These are phyloP conservation scores for Mycocentrospora acerina DNA, from an alignment of 2,329 filamentous ascomycete genomes.

Conservation along the genomic window DNA sequence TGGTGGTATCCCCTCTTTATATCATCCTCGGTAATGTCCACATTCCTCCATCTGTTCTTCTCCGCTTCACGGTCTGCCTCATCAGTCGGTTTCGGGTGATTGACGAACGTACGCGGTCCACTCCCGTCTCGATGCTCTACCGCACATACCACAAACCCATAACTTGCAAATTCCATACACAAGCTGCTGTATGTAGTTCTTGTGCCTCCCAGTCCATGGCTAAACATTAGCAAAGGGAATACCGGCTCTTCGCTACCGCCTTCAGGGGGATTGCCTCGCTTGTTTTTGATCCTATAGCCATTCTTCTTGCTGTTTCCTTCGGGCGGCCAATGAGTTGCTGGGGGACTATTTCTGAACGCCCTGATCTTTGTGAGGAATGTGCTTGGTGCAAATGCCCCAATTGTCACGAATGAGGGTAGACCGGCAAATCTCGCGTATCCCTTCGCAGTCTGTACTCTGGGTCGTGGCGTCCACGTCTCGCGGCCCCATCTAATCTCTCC, in stretches of 20 bases:
- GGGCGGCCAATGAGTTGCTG: slow-evolving; percentile 59
- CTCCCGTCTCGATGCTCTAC: slow-evolving; percentile 67
- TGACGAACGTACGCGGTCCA: slow-evolving; percentile 62
- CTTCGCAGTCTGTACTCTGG: slow-evolving; percentile 56
- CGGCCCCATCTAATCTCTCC: slow-evolving; percentile 52
- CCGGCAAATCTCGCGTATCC: slow-evolving; percentile 65
- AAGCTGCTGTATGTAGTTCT: slow-evolving; percentile 63
- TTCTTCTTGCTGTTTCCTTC: slow-evolving; percentile 41
- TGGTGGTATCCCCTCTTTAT: slow-evolving; percentile 48
- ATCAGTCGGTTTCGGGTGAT: slow-evolving; percentile 46
- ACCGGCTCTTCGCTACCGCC: slow-evolving; percentile 42
- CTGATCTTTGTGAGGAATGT: slow-evolving; percentile 66
- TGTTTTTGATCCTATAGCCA: slow-evolving; percentile 45
- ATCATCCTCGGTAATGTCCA: slow-evolving; percentile 44
- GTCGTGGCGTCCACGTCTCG: slow-evolving; percentile 64
- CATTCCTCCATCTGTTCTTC: slow-evolving; percentile 24
- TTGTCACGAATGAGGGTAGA: slow-evolving; percentile 48
- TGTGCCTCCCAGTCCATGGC: slow-evolving; percentile 65
- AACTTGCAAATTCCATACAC: slow-evolving; percentile 66
- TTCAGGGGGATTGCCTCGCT: slow-evolving; percentile 42
- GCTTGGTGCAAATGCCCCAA: slow-evolving; percentile 58
- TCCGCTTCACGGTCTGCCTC: slow-evolving; percentile 13
- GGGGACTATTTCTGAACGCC: slow-evolving; percentile 61
- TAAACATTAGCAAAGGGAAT: slow-evolving; percentile 67
- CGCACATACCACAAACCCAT: slow-evolving; percentile 65